A percentile compares a stretch with the other conserved stretches of the same genome.
These are phyloP conservation scores for Friedmanniomyces endolithicus DNA, from an alignment of 495 filamentous ascomycete genomes.

Conservation along the genomic window DNA sequence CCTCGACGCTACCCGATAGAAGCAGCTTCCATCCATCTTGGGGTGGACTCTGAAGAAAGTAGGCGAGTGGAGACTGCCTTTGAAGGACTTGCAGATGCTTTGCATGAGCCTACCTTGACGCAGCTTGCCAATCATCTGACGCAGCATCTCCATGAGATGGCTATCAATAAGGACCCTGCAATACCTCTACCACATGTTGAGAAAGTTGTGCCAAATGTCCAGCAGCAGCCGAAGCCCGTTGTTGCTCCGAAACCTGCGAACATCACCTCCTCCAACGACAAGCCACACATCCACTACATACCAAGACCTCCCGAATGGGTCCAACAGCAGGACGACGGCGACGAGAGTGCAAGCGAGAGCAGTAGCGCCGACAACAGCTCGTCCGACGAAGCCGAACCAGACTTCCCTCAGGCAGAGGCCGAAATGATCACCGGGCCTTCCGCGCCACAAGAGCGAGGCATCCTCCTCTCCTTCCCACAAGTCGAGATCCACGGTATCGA, in stretches of 20 bases:
- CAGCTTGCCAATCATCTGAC: slow-evolving; percentile 66
- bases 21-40: slow-evolving; percentile 51
- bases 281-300: slow-evolving; percentile 56
- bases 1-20: slow-evolving; percentile 65
- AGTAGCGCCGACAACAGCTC: slow-evolving; percentile 30
- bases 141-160: slow-evolving; percentile 60
- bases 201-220: background rate
- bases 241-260: background rate
- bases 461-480: slow-evolving; percentile 69
- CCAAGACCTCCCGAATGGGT: slow-evolving; percentile 77
- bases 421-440: slow-evolving; percentile 19
- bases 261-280: slow-evolving; percentile 15
- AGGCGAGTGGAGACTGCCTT: slow-evolving; percentile 58
- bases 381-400: slow-evolving; percentile 35
- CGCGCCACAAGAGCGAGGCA: slow-evolving; percentile 45
- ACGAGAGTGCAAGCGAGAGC: slow-evolving; percentile 17
- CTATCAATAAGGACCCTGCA: slow-evolving; percentile 14
- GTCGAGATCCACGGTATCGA: slow-evolving; percentile 74
- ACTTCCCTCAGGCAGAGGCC: slow-evolving; percentile 24
- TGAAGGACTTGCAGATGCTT: slow-evolving; percentile 41
- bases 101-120: slow-evolving; percentile 51
- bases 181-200: background rate
- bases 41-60: slow-evolving; percentile 47
- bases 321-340: slow-evolving; percentile 13
- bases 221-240: background rate